Conservation (phyloP, 2,329 filamentous ascomycete genomes). For the Pseudogymnoascus sp. region DNA sequence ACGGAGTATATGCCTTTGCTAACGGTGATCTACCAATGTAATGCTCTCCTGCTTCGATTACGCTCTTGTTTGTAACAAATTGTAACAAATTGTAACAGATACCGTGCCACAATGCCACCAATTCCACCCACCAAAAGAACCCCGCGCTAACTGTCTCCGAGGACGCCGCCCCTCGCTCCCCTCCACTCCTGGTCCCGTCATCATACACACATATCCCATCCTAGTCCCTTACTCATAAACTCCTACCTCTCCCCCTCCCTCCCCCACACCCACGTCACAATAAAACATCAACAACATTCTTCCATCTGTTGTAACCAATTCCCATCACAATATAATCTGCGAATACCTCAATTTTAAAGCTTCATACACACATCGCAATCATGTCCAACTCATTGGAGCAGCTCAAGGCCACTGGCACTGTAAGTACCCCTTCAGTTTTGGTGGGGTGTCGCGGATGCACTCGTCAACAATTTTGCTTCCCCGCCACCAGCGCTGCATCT, state of each 20-base stretch:
- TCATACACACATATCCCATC: neutral
- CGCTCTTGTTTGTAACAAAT: neutral
- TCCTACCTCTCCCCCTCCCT: neutral
- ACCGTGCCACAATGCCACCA: neutral
- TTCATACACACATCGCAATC: constrained; percentile 12
- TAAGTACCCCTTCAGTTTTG: constrained; percentile 45
- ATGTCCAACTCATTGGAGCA: constrained; percentile 93
- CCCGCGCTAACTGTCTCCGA: neutral
- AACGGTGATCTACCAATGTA: neutral
- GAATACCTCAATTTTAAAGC: constrained; percentile 11
- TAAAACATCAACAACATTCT: neutral
- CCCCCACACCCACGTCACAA: neutral
- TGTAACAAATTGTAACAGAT: no score
- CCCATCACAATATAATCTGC: neutral
- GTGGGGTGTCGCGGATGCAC: neutral
- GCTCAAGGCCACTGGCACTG: constrained; percentile 93
- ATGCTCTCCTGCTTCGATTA: neutral
- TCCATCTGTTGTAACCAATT: neutral
- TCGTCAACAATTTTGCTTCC: neutral
- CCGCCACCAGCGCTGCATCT: neutral
- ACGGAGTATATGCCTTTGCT: neutral
- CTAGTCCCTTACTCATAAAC: neutral
- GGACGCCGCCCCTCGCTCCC: neutral
- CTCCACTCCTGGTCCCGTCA: no score
- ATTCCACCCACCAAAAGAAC: neutral